A percentile compares a stretch with the other conserved stretches of the same genome.
These are phyloP conservation scores for Pseudogymnoascus sp. DNA, from an alignment of 2,329 filamentous ascomycete species.

Conservation along the genomic window DNA sequence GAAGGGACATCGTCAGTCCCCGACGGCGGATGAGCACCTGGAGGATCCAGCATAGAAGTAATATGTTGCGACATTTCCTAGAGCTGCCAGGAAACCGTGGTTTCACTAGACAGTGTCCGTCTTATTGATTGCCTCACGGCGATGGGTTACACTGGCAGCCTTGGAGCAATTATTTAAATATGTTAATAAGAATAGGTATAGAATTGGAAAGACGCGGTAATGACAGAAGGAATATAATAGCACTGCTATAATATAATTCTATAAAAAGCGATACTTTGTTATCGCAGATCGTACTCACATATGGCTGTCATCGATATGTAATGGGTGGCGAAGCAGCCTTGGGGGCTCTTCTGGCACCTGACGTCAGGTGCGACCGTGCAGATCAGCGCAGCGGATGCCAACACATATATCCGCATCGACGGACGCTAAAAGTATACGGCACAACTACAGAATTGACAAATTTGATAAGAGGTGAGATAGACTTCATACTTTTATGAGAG, in stretches of 20 bases:
- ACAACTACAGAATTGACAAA: not conserved
- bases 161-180: not conserved
- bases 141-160: not conserved
- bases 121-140: not conserved
- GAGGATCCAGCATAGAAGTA: not conserved
- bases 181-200: not conserved
- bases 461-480: not conserved
- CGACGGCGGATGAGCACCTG: not conserved
- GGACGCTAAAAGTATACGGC: too few relatives aligned
- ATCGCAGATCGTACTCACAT: not conserved
- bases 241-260: not conserved
- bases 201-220: not conserved
- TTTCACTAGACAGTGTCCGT: not conserved
- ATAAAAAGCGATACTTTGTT: not conserved
- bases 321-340: not conserved
- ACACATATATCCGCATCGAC: not conserved
- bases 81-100: not conserved
- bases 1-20: not conserved
- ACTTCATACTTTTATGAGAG: not conserved
- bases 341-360: not conserved
- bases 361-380: not conserved
- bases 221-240: not conserved
- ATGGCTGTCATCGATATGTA: conserved; percentile 7
- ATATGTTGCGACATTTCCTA: not conserved
- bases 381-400: not conserved